These are phyloP conservation scores for Fusarium sp. DNA, from an alignment of 2,329 filamentous ascomycete species.

Conservation along the genomic window DNA sequence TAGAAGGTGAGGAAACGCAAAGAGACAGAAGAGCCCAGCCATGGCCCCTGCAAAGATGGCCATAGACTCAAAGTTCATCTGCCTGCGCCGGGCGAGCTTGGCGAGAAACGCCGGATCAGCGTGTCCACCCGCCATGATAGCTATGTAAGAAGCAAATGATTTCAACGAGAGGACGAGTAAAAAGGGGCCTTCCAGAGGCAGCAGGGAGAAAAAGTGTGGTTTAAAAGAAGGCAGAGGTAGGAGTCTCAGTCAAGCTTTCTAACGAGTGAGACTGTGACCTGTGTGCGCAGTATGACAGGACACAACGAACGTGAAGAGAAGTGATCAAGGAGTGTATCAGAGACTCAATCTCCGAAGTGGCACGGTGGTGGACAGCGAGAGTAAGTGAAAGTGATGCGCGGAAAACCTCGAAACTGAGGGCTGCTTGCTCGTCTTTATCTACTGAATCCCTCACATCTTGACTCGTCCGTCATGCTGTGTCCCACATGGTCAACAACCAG, in stretches of 20 bases:
- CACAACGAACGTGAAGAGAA: conserved; percentile 29
- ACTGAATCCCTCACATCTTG: not conserved
- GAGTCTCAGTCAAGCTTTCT: conserved; percentile 12
- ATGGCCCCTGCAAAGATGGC: conserved; percentile 36
- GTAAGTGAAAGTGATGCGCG: conserved; percentile 17
- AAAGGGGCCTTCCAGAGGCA: not conserved
- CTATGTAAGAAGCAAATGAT: not conserved
- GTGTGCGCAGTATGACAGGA: conserved; percentile 31
- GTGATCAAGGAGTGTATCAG: conserved; percentile 21
- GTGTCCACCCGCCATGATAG: conserved; percentile 32
- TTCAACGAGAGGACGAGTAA: not conserved
- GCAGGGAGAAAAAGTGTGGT: not conserved
- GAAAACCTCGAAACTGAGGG: conserved; percentile 3
- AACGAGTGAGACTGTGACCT: conserved; percentile 18
- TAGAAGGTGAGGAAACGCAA: conserved; percentile 24
- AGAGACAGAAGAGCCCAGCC: conserved; percentile 20
- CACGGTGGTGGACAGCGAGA: conserved; percentile 14
- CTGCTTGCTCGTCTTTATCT: conserved; percentile 9
- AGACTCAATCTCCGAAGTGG: conserved; percentile 26
- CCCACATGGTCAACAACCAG: not conserved
- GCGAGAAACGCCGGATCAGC: conserved; percentile 32
- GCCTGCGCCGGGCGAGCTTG: conserved; percentile 37
- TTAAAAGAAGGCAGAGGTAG: not conserved
- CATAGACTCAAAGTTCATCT: conserved; percentile 44
- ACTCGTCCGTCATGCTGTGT: not conserved